phyloP scores from a whole-genome alignment of 176 grass and related monocot species.

The Poa pratensis region DNA sequence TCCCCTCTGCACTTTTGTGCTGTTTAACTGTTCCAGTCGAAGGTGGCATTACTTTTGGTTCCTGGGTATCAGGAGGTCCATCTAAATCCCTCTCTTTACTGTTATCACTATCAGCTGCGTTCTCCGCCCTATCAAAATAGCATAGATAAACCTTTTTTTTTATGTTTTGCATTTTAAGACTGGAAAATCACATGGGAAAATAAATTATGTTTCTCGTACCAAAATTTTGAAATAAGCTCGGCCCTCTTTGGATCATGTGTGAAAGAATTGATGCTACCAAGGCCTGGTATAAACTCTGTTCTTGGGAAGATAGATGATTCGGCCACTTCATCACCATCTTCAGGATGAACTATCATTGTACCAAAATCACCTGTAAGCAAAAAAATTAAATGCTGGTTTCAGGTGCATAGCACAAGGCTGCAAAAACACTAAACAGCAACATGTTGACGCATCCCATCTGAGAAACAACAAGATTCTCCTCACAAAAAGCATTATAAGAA shows the following conservation, averaged over 20 bases:
- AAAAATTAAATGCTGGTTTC: slow-evolving; percentile 1
- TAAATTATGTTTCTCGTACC: slow-evolving; percentile 53
- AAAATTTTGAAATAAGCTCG: slow-evolving; percentile 59
- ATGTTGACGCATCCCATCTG: slow-evolving; percentile 17
- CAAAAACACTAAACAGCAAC: neutral
- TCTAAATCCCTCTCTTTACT: slow-evolving; percentile 67
- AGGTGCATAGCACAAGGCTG: slow-evolving; percentile 16
- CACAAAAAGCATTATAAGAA: slow-evolving; percentile 1
- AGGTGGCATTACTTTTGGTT: slow-evolving; percentile 40
- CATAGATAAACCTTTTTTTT: slow-evolving; percentile 31
- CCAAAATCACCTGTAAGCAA: slow-evolving; percentile 70
- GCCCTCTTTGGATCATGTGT: slow-evolving; percentile 82
- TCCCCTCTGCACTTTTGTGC: slow-evolving; percentile 44
- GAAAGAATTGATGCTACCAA: slow-evolving; percentile 94
- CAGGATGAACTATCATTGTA: slow-evolving; percentile 84
- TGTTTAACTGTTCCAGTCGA: slow-evolving; percentile 54
- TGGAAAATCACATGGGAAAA: slow-evolving; percentile 3
- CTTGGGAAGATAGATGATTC: slow-evolving; percentile 70
- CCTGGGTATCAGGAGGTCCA: slow-evolving; percentile 45
- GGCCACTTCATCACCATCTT: slow-evolving; percentile 61
- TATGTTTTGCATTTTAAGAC: slow-evolving; percentile 6
- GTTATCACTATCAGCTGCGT: slow-evolving; percentile 56
- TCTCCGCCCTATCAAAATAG: slow-evolving; percentile 70
- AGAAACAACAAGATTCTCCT: slow-evolving; percentile 17
- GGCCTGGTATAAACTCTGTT: slow-evolving; percentile 89